Percentiles rank a stretch among this genome's conserved stretches.
Evolutionary conservation across 2,329 filamentous ascomycete genomes (phyloP).

Genomic region (Zymoseptoria brevis): DNA sequence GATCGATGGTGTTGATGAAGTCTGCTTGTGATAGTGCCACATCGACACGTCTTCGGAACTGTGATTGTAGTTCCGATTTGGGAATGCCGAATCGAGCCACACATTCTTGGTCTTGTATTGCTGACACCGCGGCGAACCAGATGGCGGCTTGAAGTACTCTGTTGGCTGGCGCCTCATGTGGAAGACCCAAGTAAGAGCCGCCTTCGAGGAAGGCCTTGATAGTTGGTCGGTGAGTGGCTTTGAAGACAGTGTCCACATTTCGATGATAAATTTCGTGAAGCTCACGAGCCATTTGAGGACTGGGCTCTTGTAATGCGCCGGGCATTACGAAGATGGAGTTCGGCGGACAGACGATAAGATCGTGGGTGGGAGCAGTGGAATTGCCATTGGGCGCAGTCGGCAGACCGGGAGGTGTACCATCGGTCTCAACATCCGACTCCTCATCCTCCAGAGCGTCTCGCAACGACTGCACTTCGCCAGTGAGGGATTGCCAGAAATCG

Average conservation of each 20-base stretch:
- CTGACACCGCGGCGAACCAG: constrained; percentile 27
- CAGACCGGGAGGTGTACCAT: not conserved
- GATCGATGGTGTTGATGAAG: constrained; percentile 21
- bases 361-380: constrained; percentile 11
- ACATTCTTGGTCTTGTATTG: constrained; percentile 23
- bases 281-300: constrained; percentile 7
- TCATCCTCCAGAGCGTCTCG: constrained; percentile 23
- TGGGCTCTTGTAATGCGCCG: constrained; percentile 19
- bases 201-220: constrained; percentile 13
- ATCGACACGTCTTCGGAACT: constrained; percentile 20
- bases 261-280: constrained; percentile 17
- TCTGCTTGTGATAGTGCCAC: constrained; percentile 23
- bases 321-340: constrained; percentile 21
- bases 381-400: not conserved
- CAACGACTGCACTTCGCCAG: constrained; percentile 23
- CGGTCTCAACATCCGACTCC: constrained; percentile 10
- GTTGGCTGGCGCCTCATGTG: constrained; percentile 11
- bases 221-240: constrained; percentile 21
- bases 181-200: constrained; percentile 19
- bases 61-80: constrained; percentile 15
- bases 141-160: constrained; percentile 19
- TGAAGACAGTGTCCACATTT: constrained; percentile 23
- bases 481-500: constrained; percentile 24
- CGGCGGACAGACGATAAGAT: constrained; percentile 22
- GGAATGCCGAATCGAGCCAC: constrained; percentile 10